Evolutionary conservation across 345 rosid species (phyloP).

Genomic region (Brassica juncea): DNA sequence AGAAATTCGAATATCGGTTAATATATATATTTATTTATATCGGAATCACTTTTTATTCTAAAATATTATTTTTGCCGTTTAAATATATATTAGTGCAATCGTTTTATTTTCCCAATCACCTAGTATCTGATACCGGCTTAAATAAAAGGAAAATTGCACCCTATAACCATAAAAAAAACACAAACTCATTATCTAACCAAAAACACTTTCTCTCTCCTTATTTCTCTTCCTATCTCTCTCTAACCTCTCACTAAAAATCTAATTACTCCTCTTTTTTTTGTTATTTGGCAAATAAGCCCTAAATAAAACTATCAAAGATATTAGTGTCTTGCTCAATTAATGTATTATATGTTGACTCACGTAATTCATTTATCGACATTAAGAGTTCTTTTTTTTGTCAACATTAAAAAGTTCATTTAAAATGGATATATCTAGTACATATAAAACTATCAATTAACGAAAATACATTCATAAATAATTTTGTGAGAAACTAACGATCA

Average conservation of each 20-base stretch:
- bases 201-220: no score
- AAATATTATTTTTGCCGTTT: neutral
- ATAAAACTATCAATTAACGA: no score
- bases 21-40: neutral
- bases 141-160: no score
- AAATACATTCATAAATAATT: no score
- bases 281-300: no score
- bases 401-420: neutral
- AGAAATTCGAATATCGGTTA: constrained; percentile 1
- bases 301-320: neutral
- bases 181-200: no score
- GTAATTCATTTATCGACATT: neutral
- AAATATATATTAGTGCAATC: neutral
- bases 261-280: no score
- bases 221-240: no score
- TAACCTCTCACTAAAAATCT: neutral
- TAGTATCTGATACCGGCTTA: neutral
- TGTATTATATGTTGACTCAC: neutral
- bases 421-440: no score
- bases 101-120: neutral
- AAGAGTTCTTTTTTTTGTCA: neutral
- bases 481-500: no score
- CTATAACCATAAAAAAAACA: no score
- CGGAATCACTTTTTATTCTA: neutral
- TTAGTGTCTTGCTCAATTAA: neutral